phyloP scores from a whole-genome alignment of 2,329 filamentous ascomycete species.

The Botrytis cinerea region DNA sequence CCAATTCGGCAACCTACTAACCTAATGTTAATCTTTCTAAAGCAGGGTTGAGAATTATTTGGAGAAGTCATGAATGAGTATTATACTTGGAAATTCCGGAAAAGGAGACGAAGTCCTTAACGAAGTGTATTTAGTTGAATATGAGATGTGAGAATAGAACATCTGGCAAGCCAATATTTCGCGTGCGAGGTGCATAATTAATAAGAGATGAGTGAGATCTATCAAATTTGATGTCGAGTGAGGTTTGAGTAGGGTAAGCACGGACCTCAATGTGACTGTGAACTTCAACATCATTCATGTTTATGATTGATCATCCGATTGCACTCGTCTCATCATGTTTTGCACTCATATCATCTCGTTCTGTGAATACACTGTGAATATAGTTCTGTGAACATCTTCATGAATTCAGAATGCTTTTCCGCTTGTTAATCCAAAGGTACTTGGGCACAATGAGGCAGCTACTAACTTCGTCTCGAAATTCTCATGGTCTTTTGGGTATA shows the following conservation, averaged over 20 bases:
- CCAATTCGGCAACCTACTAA: not conserved
- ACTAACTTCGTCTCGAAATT: not conserved
- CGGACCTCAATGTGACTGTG: not conserved
- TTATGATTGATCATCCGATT: not conserved
- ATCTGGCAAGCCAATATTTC: accelerated
- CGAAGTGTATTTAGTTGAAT: not conserved
- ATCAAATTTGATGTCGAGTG: not conserved
- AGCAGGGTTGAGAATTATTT: not conserved
- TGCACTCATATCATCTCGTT: not conserved
- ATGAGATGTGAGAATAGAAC: not conserved
- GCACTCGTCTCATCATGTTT: not conserved
- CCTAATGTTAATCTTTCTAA: not conserved
- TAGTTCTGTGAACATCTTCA: too few relatives aligned
- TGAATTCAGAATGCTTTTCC: too few relatives aligned
- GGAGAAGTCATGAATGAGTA: not conserved
- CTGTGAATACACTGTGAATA: not conserved
- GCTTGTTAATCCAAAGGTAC: not conserved
- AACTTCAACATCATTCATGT: slow-evolving; percentile 3
- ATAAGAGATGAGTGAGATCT: not conserved
- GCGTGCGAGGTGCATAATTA: not conserved
- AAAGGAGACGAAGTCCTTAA: not conserved
- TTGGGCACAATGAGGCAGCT: not conserved
- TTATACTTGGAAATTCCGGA: not conserved
- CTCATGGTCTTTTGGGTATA: too few relatives aligned
- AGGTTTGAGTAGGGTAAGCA: not conserved